phyloP scores from a whole-genome alignment of 1,139 yeast species.

The Yamadazyma jaroonii region DNA sequence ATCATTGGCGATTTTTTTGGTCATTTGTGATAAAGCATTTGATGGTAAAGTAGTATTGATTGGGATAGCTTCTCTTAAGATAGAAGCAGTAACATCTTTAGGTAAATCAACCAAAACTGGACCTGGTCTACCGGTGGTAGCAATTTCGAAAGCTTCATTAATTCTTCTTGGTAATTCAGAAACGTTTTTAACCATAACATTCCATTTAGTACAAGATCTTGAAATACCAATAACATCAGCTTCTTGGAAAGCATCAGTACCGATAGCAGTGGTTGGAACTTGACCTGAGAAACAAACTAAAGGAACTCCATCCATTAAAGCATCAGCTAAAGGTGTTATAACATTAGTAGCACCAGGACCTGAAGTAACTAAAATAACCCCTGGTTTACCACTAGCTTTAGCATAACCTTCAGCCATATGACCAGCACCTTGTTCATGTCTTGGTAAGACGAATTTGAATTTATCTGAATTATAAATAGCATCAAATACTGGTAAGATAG shows the following conservation, averaged over 20 bases:
- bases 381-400: slow-evolving; percentile 93
- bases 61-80: slow-evolving; percentile 85
- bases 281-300: slow-evolving; percentile 97
- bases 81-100: slow-evolving; percentile 94
- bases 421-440: slow-evolving; percentile 99
- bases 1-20: slow-evolving; percentile 70
- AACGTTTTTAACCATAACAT: slow-evolving; percentile 94
- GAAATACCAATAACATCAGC: slow-evolving; percentile 98
- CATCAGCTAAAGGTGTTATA: slow-evolving; percentile 96
- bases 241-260: slow-evolving; percentile 98
- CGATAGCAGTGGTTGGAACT: slow-evolving; percentile 92
- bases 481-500: slow-evolving; percentile 94
- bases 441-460: slow-evolving; percentile 87
- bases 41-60: slow-evolving; percentile 83
- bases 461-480: slow-evolving; percentile 91
- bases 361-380: slow-evolving; percentile 94
- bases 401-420: slow-evolving; percentile 99
- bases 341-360: slow-evolving; percentile 99
- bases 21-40: slow-evolving; percentile 67
- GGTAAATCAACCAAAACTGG: slow-evolving; percentile 97
- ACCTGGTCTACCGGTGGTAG: slow-evolving; percentile 95
- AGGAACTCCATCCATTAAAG: slow-evolving; percentile 95
- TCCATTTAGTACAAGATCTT: slow-evolving; percentile 97
- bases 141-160: slow-evolving; percentile 97
- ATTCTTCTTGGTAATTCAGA: slow-evolving; percentile 94